phyloP scores from a whole-genome alignment of 2,329 filamentous ascomycete genomes.

The Pseudocercospora fijiensis region DNA sequence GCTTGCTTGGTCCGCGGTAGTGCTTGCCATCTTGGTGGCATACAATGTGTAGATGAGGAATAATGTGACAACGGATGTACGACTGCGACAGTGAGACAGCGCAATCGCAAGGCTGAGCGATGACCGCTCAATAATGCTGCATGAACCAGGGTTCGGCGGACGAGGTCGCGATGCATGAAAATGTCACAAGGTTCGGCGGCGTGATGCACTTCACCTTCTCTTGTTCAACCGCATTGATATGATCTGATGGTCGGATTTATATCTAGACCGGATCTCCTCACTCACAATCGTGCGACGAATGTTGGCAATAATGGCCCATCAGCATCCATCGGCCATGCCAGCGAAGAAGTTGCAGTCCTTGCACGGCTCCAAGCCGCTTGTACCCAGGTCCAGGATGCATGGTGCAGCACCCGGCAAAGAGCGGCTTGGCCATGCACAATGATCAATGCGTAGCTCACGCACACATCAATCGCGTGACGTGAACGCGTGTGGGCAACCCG shows the following conservation, averaged over 20 bases:
- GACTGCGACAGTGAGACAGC: background rate
- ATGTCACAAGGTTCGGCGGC: background rate
- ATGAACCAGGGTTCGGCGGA: slow-evolving; percentile 4
- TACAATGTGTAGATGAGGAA: slow-evolving; percentile 21
- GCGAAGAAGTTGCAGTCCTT: background rate
- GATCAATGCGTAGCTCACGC: background rate
- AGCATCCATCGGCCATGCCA: background rate
- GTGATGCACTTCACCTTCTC: background rate
- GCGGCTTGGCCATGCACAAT: slow-evolving; percentile 6
- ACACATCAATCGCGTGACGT: slow-evolving; percentile 6
- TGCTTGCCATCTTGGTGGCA: slow-evolving; percentile 25
- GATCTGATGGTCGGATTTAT: background rate
- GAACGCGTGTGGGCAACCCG: slow-evolving; percentile 7
- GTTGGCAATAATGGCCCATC: too few species aligned
- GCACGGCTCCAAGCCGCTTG: background rate
- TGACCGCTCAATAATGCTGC: background rate
- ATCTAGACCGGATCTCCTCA: background rate
- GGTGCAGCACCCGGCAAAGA: too few species aligned
- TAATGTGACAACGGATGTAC: background rate
- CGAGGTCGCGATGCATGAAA: background rate
- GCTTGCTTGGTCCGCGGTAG: slow-evolving; percentile 29
- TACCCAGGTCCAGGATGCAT: background rate
- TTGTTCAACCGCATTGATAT: background rate
- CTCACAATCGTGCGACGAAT: background rate
- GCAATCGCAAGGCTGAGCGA: slow-evolving; percentile 8